Percentiles rank a stretch among this genome's conserved stretches.
These are phyloP conservation scores for Rugosomyces carneus DNA, from an alignment of 1,284 basidiomycete species.

Conservation along the genomic window DNA sequence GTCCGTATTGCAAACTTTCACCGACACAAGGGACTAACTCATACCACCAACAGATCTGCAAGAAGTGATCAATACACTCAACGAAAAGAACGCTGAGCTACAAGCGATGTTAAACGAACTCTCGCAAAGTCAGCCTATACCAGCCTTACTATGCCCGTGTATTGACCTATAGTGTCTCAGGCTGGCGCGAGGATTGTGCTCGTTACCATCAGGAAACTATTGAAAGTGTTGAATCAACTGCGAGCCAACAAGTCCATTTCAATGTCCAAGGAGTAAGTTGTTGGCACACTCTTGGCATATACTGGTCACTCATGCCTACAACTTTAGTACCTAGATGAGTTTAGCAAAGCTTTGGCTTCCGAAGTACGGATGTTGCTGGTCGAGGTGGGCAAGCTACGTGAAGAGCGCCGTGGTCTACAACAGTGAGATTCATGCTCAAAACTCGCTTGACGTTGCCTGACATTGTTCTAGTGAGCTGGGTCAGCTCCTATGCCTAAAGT, in stretches of 20 bases:
- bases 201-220: conserved; percentile 60
- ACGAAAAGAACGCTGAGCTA: conserved; percentile 46
- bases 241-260: conserved; percentile 66
- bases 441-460: not conserved
- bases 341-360: conserved; percentile 65
- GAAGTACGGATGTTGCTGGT: conserved; percentile 71
- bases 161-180: too few species aligned
- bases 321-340: conserved; percentile 68
- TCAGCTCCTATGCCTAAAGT: conserved; percentile 10
- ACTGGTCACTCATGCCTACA: too few species aligned
- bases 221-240: conserved; percentile 54
- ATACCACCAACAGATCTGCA: conserved; percentile 38
- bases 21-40: not conserved
- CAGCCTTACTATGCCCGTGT: too few species aligned
- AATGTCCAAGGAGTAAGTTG: conserved; percentile 66
- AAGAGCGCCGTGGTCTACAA: conserved; percentile 62
- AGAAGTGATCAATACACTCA: conserved; percentile 45
- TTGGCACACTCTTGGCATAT: too few species aligned
- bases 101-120: conserved; percentile 42
- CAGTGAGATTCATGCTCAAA: conserved; percentile 40
- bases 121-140: conserved; percentile 48
- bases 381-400: conserved; percentile 69
- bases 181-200: conserved; percentile 55
- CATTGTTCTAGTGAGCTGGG: conserved; percentile 9
- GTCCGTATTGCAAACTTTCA: conserved; percentile 27